Percentiles rank a stretch among this genome's conserved stretches.
phyloP scores from a whole-genome alignment of 257 asterid species.

The Solanum okadae region DNA sequence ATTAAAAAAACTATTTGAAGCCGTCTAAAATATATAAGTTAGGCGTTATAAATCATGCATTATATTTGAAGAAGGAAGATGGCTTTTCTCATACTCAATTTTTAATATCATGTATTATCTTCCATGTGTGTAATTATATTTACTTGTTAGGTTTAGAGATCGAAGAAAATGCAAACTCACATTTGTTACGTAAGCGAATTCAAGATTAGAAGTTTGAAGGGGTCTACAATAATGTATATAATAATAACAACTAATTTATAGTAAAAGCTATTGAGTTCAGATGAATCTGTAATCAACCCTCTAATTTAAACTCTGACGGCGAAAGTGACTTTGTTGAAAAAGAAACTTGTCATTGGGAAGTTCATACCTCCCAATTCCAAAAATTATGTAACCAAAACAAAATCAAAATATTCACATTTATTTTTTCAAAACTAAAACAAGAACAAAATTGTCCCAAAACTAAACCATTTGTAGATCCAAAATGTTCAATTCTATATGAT shows the following conservation, averaged over 20 bases:
- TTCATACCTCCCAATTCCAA: neutral
- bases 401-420: neutral
- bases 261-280: rapidly evolving
- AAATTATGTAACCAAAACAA: neutral
- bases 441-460: neutral
- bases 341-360: neutral
- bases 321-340: neutral
- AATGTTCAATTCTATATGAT: neutral
- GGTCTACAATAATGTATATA: neutral
- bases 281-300: neutral
- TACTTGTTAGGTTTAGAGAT: neutral
- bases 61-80: neutral
- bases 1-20: neutral
- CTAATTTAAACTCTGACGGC: neutral
- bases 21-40: neutral
- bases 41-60: neutral
- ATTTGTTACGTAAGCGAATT: neutral
- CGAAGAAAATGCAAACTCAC: neutral
- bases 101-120: neutral
- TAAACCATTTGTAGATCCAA: neutral
- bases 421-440: neutral
- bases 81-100: neutral
- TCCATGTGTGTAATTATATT: neutral
- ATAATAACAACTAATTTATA: neutral
- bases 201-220: neutral